Evolutionary conservation across 2,329 filamentous ascomycete genomes (phyloP).

Genomic region (Trichoderma sp.): DNA sequence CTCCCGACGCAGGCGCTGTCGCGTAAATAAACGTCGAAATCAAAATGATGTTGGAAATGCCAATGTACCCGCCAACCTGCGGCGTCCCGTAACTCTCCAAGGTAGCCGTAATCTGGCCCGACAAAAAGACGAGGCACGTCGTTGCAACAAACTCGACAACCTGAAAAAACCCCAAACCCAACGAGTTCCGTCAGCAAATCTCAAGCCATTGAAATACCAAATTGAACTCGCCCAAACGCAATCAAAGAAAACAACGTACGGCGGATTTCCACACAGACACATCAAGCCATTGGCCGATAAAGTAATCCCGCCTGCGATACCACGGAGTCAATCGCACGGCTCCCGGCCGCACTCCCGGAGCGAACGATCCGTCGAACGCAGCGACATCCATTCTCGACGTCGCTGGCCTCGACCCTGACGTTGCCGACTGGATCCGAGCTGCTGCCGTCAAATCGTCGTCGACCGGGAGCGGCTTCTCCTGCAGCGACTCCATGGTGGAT

Average conservation of each 20-base stretch:
- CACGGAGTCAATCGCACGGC: conserved; percentile 22
- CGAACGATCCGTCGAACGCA: conserved; percentile 26
- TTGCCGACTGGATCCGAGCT: background rate
- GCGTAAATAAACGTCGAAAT: conserved; percentile 49
- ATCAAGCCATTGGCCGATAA: conserved; percentile 27
- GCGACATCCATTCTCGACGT: conserved; percentile 13
- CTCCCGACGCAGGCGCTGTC: conserved; percentile 47
- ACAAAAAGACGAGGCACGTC: conserved; percentile 30
- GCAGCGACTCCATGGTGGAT: background rate
- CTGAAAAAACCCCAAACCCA: conserved; percentile 15
- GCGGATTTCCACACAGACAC: conserved; percentile 28
- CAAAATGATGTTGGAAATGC: conserved; percentile 39
- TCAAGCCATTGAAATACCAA: background rate
- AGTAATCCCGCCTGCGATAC: conserved; percentile 28
- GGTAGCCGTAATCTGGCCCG: conserved; percentile 31
- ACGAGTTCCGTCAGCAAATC: background rate
- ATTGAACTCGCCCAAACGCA: background rate
- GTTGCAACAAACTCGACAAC: conserved; percentile 33
- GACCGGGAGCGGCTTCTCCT: background rate
- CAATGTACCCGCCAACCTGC: conserved; percentile 32
- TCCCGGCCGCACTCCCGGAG: conserved; percentile 21
- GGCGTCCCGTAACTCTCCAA: conserved; percentile 29
- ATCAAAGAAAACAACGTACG: conserved; percentile 19
- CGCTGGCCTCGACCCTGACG: background rate
- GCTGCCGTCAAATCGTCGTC: background rate